A percentile compares a stretch with the other conserved stretches of the same genome.
phyloP scores from a whole-genome alignment of 257 asterid genomes.

The Eustoma russellianum region DNA sequence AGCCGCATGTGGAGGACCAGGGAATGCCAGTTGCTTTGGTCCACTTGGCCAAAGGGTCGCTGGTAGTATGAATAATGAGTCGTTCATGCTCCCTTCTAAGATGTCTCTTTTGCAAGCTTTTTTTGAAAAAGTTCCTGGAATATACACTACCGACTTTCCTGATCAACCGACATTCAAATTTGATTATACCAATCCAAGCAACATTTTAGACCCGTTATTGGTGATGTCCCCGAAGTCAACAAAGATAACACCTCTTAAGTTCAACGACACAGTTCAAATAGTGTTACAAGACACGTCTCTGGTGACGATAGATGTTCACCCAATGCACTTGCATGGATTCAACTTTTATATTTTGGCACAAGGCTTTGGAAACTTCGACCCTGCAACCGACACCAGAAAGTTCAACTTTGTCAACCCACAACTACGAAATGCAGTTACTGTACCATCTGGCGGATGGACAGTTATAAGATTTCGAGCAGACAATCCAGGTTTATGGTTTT shows the following conservation, averaged over 20 bases:
- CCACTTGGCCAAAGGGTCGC: slow-evolving; percentile 1
- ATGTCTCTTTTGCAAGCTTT: slow-evolving; percentile 8
- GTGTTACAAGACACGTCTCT: slow-evolving; percentile 13
- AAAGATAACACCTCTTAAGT: slow-evolving; percentile 4
- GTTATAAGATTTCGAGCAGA: slow-evolving; percentile 9
- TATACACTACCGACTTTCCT: slow-evolving; percentile 10
- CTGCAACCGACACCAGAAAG: neutral
- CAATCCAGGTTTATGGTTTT: slow-evolving; percentile 17
- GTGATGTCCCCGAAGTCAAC: slow-evolving; percentile 8
- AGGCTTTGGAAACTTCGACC: slow-evolving; percentile 12
- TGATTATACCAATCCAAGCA: slow-evolving; percentile 7
- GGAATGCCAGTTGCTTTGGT: neutral
- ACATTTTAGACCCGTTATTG: neutral
- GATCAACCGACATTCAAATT: slow-evolving; percentile 3
- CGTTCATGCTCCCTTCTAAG: slow-evolving; percentile 2
- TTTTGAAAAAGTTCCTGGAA: slow-evolving; percentile 2
- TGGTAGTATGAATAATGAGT: slow-evolving; percentile 10
- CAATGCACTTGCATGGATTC: slow-evolving; percentile 15
- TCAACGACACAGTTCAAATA: slow-evolving; percentile 9
- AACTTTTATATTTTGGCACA: slow-evolving; percentile 11
- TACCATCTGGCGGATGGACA: slow-evolving; percentile 15
- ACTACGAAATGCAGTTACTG: slow-evolving; percentile 9
- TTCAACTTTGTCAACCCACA: slow-evolving; percentile 11
- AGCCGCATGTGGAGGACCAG: neutral
- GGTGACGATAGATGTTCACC: slow-evolving; percentile 1